Evolutionary conservation across 495 filamentous ascomycete genomes (phyloP), one percentile per base, ranked within the genome.

Genomic region (Penicillium steckii): DNA sequence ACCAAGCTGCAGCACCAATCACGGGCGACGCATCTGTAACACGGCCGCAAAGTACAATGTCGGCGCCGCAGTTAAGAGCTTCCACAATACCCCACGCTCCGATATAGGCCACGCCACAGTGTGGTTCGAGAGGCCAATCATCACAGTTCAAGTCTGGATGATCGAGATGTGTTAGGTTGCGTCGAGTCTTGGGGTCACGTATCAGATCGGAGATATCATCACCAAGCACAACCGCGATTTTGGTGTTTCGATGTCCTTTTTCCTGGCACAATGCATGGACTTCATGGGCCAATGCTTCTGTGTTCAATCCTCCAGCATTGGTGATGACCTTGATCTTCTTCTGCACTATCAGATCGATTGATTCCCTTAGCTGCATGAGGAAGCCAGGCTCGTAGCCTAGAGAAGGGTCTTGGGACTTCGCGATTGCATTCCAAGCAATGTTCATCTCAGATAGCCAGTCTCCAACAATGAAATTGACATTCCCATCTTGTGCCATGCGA

Each of bases 21-120:
- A 76, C 72, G 2, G 77, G 78, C 0, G 75, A 72, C 44, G 80
- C 80, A 61, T 83, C 80, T 1, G 78, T 71, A 1, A 82, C 80
- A 26, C 80, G 72, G 27, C 80, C 80, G 48, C 75, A 80, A 23
- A 84, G 69, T 52, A 80, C 67, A 48, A 80, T 79, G 50, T 78
- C 69, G 0, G 73, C 74, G 6, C 74, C 76, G 19, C 51, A 35
- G n/a, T 65, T 57, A 7, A 79, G 59, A 4, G 62, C 76, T 42
- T 60, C 52, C 7, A 60, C 61, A 23, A 78, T 74, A 2, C 65
- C 74, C 26, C 60, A 51, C 23, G 57, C 65, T 12, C 74, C 75
- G 2, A 77, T 67, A 21, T 50, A 50, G 1, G 54, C 54, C 8
- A 57, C 54, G 13, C 48, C 54, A 29, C 54, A 57, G 27, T 46